Evolutionary conservation across 108 stramenopile species (phyloP), one percentile per base, ranked within the genome.

Genomic region (Nannochloropsis oceanica): DNA sequence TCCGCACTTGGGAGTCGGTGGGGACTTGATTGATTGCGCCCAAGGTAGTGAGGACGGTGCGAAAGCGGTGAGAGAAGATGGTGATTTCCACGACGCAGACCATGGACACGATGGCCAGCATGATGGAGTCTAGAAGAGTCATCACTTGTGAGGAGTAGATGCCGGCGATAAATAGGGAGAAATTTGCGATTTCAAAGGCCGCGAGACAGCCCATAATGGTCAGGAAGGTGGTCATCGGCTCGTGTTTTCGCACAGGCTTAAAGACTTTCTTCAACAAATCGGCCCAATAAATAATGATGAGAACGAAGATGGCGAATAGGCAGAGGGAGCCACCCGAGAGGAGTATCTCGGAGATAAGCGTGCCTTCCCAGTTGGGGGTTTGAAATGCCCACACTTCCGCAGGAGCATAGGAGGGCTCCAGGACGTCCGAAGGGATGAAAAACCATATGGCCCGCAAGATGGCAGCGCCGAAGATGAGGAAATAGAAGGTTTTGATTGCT

Each of bases 251-350:
- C 42, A 84, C 96, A 44, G 95, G 96, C 81, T 94, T 92, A 86
- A 96, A 94, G 87, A 96, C 96, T 88, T 96, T 96, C 86, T 96
- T 96, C 81, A 97, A 87, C 86, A 97, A 95, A 88, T 97, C 96
- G 11, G 97, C 96, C 97, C 97, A 97, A 91, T 96, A 96, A 2
- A 97, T 96, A 84, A 96, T 85, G 84, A 97, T 95, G 14, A 97
- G 93, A 82, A 97, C 96, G 88, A 97, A 97, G 85, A 97, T 95
- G 82, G 93, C 90, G 89, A 97, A 97, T 25, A 97, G 90, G n/a
- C 93, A 91, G 43, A 97, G 83, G 43, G 94, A 94, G 44, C 97
- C 97, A 5, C 93, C 89, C 43, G 93, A 94, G 20, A 96, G 83
- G 26, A 95, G 87, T 43, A 94, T 34, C 46, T 96, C 95, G 50